A percentile compares a stretch with the other conserved stretches of the same genome.
phyloP scores from a whole-genome alignment of 1,139 yeast genomes.

The Casaregolazyma lundiana region DNA sequence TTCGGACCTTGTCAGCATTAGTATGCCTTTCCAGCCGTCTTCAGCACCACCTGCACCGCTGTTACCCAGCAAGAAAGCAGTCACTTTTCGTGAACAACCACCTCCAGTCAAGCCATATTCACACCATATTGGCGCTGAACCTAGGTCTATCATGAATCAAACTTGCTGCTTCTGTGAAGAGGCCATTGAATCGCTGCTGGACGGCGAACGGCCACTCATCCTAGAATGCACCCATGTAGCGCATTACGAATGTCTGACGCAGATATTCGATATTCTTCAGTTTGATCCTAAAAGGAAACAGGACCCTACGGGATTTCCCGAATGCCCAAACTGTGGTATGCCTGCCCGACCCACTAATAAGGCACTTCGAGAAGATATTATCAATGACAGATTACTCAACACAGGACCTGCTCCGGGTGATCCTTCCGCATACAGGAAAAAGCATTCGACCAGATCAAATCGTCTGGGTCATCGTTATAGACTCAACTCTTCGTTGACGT shows the following conservation, averaged over 20 bases:
- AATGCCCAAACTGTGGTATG: slow-evolving; percentile 27
- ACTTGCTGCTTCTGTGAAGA: slow-evolving; percentile 30
- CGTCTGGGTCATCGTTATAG: not conserved
- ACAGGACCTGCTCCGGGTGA: not conserved
- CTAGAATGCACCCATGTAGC: slow-evolving; percentile 25
- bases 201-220: slow-evolving; percentile 23
- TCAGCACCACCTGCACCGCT: not conserved
- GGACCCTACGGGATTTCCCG: slow-evolving; percentile 20
- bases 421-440: not conserved
- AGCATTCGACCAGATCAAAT: not conserved
- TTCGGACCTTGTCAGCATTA: not conserved
- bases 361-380: slow-evolving; percentile 21
- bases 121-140: slow-evolving; percentile 10
- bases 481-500: not conserved
- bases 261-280: slow-evolving; percentile 18
- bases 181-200: slow-evolving; percentile 21
- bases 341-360: slow-evolving; percentile 23
- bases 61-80: not conserved
- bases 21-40: not conserved
- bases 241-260: slow-evolving; percentile 26
- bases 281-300: slow-evolving; percentile 15
- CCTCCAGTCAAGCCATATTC: slow-evolving; percentile 20
- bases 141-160: slow-evolving; percentile 19
- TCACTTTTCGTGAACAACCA: slow-evolving; percentile 9
- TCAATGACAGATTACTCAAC: slow-evolving; percentile 13